Evolutionary conservation across 1,284 basidiomycete species (phyloP), one percentile per base, ranked within the genome.

Genomic region (Microbotryum silenes-acaulis): DNA sequence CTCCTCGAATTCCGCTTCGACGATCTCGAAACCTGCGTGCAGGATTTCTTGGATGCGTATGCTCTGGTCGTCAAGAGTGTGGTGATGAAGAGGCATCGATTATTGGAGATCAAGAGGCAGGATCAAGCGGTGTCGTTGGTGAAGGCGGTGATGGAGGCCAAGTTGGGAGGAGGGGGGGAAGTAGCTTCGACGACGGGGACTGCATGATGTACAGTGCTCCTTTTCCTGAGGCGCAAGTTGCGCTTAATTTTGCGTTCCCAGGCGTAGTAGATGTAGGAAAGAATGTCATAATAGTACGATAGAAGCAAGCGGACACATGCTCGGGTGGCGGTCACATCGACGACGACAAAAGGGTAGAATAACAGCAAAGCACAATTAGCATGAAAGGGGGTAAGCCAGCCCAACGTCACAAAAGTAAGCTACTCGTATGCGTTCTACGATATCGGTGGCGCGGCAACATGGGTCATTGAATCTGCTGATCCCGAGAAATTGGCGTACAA

Each of bases 31-130:
- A 85, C 85, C 8, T 93, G 90, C 72, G 87, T 96, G 21, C 84
- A 87, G 60, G 85, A 89, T 71, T 92, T 96, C 73, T 76, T 90
- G 66, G 85, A 89, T 70, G 90, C 91, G 73, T 94, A 91, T 90
- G 88, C 88, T 55, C 81, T 87, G 48, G 85, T 94, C 42, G 88
- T 88, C 46, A 92, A 91, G 76, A 89, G 93, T 81, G 87, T 91
- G 20, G 87, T 91, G 47, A 89, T 96, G 10, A 50, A 49, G 12
- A 48, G 25, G n/a, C 47, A 49, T n/a, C 48, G 49, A 5, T n/a
- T 42, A 6, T 51, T 50, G 18, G 18, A 51, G 31, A 44, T 23
- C n/a, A n/a, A 29, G n/a, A 20, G 27, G 49, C 49, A 42, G 37
- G 37, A 42, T 42, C 37, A 42, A 6, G 37, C 37, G 9, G 37